A percentile compares a stretch with the other conserved stretches of the same genome.
phyloP scores from a whole-genome alignment of 441 rosid species.

The Arabidopsis lyrata region DNA sequence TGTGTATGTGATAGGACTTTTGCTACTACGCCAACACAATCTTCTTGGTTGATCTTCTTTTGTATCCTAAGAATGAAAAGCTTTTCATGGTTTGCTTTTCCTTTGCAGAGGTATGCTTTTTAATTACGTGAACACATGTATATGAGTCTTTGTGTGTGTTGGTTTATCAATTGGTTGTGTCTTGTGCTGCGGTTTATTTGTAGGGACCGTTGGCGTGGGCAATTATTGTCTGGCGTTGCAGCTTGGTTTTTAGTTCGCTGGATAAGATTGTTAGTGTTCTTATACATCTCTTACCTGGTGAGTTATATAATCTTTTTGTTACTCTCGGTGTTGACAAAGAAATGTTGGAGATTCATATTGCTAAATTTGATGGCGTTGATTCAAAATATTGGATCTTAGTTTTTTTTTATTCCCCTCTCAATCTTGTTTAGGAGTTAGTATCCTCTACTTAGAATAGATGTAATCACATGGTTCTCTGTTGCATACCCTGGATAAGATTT shows the following conservation, averaged over 20 bases:
- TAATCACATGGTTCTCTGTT: background rate
- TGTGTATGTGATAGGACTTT: slow-evolving; percentile 68
- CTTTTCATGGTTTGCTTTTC: slow-evolving; percentile 98
- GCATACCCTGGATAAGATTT: background rate
- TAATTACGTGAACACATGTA: background rate
- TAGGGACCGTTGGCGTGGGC: slow-evolving; percentile 99
- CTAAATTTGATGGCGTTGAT: background rate
- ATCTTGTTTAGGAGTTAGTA: background rate
- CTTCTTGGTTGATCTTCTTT: slow-evolving; percentile 85
- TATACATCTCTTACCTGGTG: slow-evolving; percentile 97
- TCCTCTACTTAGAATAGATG: background rate
- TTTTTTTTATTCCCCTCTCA: background rate
- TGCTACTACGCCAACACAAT: slow-evolving; percentile 98
- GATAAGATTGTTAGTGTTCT: slow-evolving; percentile 97
- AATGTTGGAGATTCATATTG: slow-evolving; percentile 1
- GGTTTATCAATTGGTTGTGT: slow-evolving; percentile 1
- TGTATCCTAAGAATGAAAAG: slow-evolving; percentile 85
- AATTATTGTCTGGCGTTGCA: slow-evolving; percentile 94
- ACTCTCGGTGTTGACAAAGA: background rate
- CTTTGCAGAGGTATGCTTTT: slow-evolving; percentile 82
- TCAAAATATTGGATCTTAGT: background rate
- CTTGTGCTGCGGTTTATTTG: slow-evolving; percentile 36
- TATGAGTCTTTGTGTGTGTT: background rate
- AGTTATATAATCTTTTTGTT: slow-evolving; percentile 37
- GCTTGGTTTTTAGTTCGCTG: slow-evolving; percentile 90